These are phyloP conservation scores for Dactylellina parvicollis DNA, from an alignment of 2,329 filamentous ascomycete species.

Conservation along the genomic window DNA sequence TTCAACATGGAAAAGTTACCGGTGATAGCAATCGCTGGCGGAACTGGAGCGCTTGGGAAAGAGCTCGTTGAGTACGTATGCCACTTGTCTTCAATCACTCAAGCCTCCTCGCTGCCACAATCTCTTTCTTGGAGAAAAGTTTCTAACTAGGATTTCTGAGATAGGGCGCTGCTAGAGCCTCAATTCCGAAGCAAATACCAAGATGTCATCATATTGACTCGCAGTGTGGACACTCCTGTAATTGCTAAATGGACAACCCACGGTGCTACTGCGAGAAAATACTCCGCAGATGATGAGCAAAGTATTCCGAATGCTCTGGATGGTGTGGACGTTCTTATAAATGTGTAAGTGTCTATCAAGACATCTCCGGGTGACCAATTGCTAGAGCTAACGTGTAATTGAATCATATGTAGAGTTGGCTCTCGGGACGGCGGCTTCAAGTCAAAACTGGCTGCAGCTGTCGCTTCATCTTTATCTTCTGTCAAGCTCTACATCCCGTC, in stretches of 20 bases:
- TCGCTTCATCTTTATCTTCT: constrained; percentile 43
- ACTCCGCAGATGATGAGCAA: constrained; percentile 26
- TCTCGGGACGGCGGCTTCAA: constrained; percentile 44
- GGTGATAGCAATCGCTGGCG: constrained; percentile 39
- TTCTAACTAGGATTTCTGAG: background rate
- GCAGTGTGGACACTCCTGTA: constrained; percentile 9
- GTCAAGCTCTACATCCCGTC: constrained; percentile 61
- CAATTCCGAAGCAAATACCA: constrained; percentile 41
- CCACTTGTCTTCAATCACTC: background rate
- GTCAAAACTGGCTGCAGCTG: constrained; percentile 26
- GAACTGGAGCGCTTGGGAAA: constrained; percentile 41
- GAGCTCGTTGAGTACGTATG: constrained; percentile 40
- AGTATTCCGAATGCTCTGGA: constrained; percentile 57
- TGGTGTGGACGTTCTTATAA: constrained; percentile 60
- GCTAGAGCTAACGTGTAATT: background rate
- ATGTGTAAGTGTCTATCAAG: constrained; percentile 54
- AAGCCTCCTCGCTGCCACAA: background rate
- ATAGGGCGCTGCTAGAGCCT: constrained; percentile 38
- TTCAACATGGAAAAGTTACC: constrained; percentile 26
- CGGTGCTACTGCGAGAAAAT: constrained; percentile 30
- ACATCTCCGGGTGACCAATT: background rate
- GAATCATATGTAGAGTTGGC: constrained; percentile 27
- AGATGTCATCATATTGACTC: constrained; percentile 47
- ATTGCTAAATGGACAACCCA: constrained; percentile 22
- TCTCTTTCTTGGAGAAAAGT: background rate